These are phyloP conservation scores for Mycosarcoma mackinlayi DNA, from an alignment of 1,284 basidiomycete species.

Conservation along the genomic window DNA sequence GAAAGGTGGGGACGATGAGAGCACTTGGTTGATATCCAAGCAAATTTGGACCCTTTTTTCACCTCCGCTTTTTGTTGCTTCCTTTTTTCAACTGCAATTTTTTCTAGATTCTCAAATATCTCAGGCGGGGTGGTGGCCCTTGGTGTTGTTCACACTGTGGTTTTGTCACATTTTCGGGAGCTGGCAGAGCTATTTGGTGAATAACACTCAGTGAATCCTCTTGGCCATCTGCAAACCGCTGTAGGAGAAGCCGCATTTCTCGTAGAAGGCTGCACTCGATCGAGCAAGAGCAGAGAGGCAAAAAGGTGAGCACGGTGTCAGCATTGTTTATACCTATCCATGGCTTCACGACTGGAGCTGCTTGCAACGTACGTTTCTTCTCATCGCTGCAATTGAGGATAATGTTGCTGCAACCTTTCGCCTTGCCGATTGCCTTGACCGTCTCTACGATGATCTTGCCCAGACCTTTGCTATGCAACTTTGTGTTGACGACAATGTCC, in stretches of 20 bases:
- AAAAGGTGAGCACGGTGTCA: neutral
- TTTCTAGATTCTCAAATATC: neutral
- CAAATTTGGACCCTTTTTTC: neutral
- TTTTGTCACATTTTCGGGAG: neutral
- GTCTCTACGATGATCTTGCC: constrained; percentile 87
- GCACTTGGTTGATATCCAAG: neutral
- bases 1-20: neutral
- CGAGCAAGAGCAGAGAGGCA: neutral
- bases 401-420: constrained; percentile 87
- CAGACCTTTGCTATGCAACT: constrained; percentile 87
- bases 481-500: constrained; percentile 91
- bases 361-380: constrained; percentile 80
- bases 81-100: constrained; percentile 6
- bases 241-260: constrained; percentile 81
- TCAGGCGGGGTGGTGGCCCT: no score
- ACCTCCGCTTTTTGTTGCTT: constrained; percentile 6
- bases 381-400: constrained; percentile 92
- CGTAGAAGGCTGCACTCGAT: constrained; percentile 93
- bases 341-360: neutral
- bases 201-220: constrained; percentile 13
- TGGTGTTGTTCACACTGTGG: neutral
- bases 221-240: constrained; percentile 64
- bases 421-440: constrained; percentile 79
- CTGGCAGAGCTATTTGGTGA: neutral
- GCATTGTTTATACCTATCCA: neutral